Evolutionary conservation across 2,329 filamentous ascomycete genomes (phyloP), one percentile per base, ranked within the genome.

Genomic region (Boeremia exigua): DNA sequence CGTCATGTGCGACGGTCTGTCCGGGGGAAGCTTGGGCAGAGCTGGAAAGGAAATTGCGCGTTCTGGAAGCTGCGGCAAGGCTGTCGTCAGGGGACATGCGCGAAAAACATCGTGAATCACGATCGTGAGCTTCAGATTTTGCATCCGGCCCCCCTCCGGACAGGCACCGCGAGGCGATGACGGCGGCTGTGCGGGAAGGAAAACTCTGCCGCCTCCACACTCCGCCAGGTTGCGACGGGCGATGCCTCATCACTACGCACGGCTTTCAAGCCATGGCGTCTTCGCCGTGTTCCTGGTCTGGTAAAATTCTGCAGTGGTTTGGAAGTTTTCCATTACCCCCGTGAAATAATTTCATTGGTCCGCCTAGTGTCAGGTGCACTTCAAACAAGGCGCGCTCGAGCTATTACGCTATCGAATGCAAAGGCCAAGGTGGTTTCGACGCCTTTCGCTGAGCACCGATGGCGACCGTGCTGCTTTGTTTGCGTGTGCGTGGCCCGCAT

Each of bases 391-490:
- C 61, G 40, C 32, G 59, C 62, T 62, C 61, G 38, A 38, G 59
- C 65, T 65, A 70, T 71, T 72, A 70, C 68, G 68, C 68, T 64
- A 70, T 66, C 48, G 57, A 61, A 67, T 63, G 60, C 61, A 56
- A 53, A 42, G 61, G 64, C 58, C 60, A 63, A 61, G 53, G 54
- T 55, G 36, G 51, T 59, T 38, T 55, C 56, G 60, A 60, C 56
- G 57, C 48, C 56, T 53, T 45, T 60, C 60, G 55, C 54, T 45
- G 49, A 56, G 56, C 34, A 55, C 53, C 53, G 53, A 55, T 47
- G 47, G 48, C 30, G 48, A 56, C 53, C 53, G 39, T 49, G 49
- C 46, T 56, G 54, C 62, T 59, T 64, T 67, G 62, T 65, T 58
- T 62, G 59, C 58, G 48, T 61, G 61, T 56, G 55, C 56, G 59